Evolutionary conservation across 306 rosid genomes (phyloP).

Genomic region (Prunus salicina): DNA sequence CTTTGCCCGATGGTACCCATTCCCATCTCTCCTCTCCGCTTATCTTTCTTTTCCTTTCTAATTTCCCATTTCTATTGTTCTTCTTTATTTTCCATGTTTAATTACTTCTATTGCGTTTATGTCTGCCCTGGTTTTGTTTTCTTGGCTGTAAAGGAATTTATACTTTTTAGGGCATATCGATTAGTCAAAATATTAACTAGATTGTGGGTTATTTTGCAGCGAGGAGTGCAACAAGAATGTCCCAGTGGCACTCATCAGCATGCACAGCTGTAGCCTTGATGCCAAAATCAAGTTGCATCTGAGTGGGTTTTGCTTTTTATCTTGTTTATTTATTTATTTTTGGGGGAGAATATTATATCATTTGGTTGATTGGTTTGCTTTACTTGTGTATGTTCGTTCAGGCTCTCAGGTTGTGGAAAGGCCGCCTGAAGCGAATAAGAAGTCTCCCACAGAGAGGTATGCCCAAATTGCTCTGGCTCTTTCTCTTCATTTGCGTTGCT

Average conservation of each 20-base stretch:
- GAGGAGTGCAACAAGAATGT: constrained; percentile 75
- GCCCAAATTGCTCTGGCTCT: neutral
- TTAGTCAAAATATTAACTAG: no score
- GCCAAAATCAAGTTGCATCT: constrained; percentile 77
- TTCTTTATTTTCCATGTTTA: no score
- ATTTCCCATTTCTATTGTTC: no score
- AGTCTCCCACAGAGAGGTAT: constrained; percentile 45
- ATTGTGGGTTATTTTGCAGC: constrained; percentile 30
- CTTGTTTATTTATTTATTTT: no score
- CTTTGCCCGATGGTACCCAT: constrained; percentile 67
- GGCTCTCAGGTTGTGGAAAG: constrained; percentile 76
- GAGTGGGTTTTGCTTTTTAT: constrained; percentile 22
- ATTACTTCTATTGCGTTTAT: no score
- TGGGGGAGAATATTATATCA: neutral
- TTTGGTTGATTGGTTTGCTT: no score
- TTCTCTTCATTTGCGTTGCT: neutral
- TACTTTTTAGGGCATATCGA: no score
- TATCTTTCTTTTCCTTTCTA: neutral
- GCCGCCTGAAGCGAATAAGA: constrained; percentile 42
- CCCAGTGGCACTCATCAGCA: constrained; percentile 67
- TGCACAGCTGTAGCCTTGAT: constrained; percentile 83
- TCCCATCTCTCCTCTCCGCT: no score
- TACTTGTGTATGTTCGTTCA: constrained; percentile 11
- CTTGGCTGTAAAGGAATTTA: no score
- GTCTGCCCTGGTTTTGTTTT: no score